phyloP scores from a whole-genome alignment of 169 alveolate species.

The Plasmodium billcollinsi region DNA sequence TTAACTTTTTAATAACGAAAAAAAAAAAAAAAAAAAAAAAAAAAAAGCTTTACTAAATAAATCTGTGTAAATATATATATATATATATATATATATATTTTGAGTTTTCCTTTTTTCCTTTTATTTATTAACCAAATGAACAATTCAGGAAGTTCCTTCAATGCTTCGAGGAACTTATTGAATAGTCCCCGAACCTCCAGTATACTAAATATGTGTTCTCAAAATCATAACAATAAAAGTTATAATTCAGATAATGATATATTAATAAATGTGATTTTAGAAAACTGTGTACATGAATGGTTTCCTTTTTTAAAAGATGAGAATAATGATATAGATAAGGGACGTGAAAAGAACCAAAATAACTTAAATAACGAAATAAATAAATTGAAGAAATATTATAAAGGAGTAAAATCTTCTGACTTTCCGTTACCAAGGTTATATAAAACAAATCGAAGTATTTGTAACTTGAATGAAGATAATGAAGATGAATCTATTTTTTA shows the following conservation, averaged over 20 bases:
- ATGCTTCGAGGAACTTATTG: constrained; percentile 15
- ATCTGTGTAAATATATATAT: neutral
- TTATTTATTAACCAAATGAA: constrained; percentile 18
- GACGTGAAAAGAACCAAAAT: neutral
- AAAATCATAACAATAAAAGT: constrained; percentile 19
- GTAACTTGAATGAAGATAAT: constrained; percentile 48
- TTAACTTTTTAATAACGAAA: too few relatives aligned
- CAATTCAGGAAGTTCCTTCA: constrained; percentile 1
- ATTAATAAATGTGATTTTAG: constrained; percentile 26
- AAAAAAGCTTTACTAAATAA: neutral
- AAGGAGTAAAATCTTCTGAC: constrained; percentile 55
- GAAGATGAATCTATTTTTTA: constrained; percentile 59
- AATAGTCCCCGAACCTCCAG: constrained; percentile 8
- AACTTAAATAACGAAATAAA: constrained; percentile 20
- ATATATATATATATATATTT: neutral
- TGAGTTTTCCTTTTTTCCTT: neutral
- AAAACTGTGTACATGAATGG: constrained; percentile 64
- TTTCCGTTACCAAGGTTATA: constrained; percentile 60
- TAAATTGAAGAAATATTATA: constrained; percentile 30
- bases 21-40: neutral
- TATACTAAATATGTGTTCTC: constrained; percentile 22
- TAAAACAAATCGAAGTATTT: constrained; percentile 52
- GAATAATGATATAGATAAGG: constrained; percentile 7
- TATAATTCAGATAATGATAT: constrained; percentile 35
- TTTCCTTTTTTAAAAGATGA: constrained; percentile 73